Percentiles rank a stretch among this genome's conserved stretches.
These are phyloP conservation scores for Botryococcus braunii DNA, from an alignment of 163 green algal species.

Conservation along the genomic window DNA sequence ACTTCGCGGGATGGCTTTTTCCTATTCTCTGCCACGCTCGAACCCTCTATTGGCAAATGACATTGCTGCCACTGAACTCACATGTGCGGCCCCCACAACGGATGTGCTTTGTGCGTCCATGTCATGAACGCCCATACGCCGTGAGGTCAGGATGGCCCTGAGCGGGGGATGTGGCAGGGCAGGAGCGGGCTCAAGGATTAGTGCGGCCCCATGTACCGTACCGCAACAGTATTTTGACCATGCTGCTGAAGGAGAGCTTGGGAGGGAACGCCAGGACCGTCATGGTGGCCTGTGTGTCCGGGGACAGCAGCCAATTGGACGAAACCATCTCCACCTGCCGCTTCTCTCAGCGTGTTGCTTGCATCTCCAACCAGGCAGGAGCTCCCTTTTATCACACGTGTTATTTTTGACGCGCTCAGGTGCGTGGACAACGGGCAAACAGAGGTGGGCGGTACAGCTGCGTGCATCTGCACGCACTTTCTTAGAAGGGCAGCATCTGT, in stretches of 20 bases:
- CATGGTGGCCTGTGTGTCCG: constrained; percentile 71
- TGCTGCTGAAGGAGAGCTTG: constrained; percentile 48
- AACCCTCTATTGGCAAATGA: too few species aligned
- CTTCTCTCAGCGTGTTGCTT: constrained; percentile 58
- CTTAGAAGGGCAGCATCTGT: neutral
- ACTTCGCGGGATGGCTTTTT: too few species aligned
- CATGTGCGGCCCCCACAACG: too few species aligned
- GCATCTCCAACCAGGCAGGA: constrained; percentile 46
- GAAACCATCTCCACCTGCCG: constrained; percentile 58
- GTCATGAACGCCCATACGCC: too few species aligned
- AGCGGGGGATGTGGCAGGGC: too few species aligned
- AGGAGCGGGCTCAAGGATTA: too few species aligned
- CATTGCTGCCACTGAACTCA: too few species aligned
- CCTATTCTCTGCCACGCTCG: too few species aligned
- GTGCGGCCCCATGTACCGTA: constrained; percentile 47
- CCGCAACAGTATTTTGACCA: constrained; percentile 77
- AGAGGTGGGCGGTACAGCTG: neutral
- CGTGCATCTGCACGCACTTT: neutral
- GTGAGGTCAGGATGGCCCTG: too few species aligned
- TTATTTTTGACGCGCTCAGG: neutral
- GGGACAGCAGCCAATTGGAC: constrained; percentile 41
- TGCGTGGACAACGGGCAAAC: neutral
- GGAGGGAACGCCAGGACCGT: constrained; percentile 64
- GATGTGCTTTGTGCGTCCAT: too few species aligned
- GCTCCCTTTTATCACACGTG: neutral